Evolutionary conservation across 2,329 filamentous ascomycete species (phyloP).

Genomic region (Stromatinia cepivora): DNA sequence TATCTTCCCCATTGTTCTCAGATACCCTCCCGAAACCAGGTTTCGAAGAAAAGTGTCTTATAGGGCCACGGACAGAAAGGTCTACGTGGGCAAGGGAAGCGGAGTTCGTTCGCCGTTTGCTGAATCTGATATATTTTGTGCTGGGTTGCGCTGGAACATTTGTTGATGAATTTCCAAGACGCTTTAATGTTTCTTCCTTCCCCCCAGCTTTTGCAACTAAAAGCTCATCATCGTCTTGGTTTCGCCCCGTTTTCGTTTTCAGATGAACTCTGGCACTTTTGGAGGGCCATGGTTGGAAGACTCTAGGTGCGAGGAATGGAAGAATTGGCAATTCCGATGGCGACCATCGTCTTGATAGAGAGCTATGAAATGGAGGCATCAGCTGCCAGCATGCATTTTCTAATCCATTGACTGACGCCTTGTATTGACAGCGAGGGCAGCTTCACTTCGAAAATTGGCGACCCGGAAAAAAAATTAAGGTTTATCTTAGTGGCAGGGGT

Average conservation of each 20-base stretch:
- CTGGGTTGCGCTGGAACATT: background rate
- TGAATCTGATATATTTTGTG: constrained; percentile 2
- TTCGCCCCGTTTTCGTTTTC: background rate
- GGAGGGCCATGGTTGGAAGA: constrained; percentile 40
- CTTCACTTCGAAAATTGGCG: constrained; percentile 10
- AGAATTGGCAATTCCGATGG: constrained; percentile 38
- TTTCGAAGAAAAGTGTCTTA: constrained; percentile 1
- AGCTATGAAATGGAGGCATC: constrained; percentile 39
- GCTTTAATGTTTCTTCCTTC: background rate
- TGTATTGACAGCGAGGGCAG: background rate
- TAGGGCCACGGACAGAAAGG: background rate
- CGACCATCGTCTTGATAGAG: constrained; percentile 36
- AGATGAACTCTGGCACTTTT: constrained; percentile 24
- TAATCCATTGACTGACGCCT: constrained; percentile 22
- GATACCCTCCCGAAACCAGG: background rate
- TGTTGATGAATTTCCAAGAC: background rate
- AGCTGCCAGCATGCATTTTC: constrained; percentile 28
- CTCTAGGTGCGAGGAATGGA: constrained; percentile 40
- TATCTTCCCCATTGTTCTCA: background rate
- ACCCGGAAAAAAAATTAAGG: constrained; percentile 19
- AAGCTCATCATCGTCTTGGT: background rate
- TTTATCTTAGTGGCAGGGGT: constrained; percentile 16
- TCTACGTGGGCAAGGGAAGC: background rate
- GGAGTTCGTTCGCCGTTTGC: constrained; percentile 5
- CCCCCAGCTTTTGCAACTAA: background rate